Conservation (phyloP, 345 rosid species). For the Gynandropsis gynandra region DNA sequence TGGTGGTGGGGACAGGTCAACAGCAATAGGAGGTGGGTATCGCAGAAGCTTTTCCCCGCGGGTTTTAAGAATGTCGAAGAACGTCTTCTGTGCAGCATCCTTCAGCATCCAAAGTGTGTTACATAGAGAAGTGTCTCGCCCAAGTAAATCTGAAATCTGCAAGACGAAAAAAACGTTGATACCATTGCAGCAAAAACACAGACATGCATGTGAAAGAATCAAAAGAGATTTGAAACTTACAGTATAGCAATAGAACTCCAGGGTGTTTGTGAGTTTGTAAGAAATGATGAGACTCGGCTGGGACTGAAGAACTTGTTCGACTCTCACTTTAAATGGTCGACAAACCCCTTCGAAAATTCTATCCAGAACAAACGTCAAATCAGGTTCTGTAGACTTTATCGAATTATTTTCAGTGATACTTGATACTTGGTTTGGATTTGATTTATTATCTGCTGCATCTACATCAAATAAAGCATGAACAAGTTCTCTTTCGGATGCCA, state of each 20-base stretch:
- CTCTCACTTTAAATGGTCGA: slow-evolving; percentile 97
- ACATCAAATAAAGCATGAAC: slow-evolving; percentile 79
- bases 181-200: slow-evolving; percentile 3
- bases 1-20: slow-evolving; percentile 90
- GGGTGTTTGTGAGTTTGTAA: slow-evolving; percentile 79
- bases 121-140: slow-evolving; percentile 77
- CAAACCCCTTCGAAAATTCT: slow-evolving; percentile 99
- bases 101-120: slow-evolving; percentile 78
- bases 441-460: slow-evolving; percentile 57
- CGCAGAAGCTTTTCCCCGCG: slow-evolving; percentile 92
- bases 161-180: slow-evolving; percentile 15
- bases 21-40: slow-evolving; percentile 90
- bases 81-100: slow-evolving; percentile 90
- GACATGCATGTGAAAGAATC: not conserved
- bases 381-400: slow-evolving; percentile 64
- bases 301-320: slow-evolving; percentile 95
- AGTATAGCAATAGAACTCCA: slow-evolving; percentile 90
- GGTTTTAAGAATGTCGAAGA: slow-evolving; percentile 80
- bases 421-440: slow-evolving; percentile 39
- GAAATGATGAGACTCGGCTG: slow-evolving; percentile 90
- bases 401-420: slow-evolving; percentile 46
- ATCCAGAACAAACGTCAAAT: slow-evolving; percentile 79
- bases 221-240: slow-evolving; percentile 39
- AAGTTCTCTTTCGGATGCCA: slow-evolving; percentile 98
- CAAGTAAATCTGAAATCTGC: slow-evolving; percentile 89